phyloP scores from a whole-genome alignment of 1,139 yeast species.

The Geotrichum australiense region DNA sequence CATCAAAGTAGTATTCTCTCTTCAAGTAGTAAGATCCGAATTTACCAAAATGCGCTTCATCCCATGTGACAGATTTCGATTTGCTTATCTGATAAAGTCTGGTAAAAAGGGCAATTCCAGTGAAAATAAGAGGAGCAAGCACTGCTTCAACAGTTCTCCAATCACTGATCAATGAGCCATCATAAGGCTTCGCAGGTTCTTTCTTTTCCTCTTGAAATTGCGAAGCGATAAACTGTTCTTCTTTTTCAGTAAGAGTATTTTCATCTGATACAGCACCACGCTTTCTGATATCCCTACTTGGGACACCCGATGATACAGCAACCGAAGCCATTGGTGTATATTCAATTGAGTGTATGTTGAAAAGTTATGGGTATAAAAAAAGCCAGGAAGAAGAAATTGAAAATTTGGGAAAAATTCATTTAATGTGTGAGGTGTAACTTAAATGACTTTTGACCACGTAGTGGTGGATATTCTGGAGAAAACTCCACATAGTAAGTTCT shows the following conservation, averaged over 20 bases:
- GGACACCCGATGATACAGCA: constrained; percentile 18
- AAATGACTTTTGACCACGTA: constrained; percentile 14
- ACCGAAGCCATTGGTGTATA: constrained; percentile 17
- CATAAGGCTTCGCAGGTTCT: constrained; percentile 9
- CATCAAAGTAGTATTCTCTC: constrained; percentile 94
- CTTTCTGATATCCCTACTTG: constrained; percentile 17
- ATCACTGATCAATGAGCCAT: constrained; percentile 18
- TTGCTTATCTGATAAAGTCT: constrained; percentile 62
- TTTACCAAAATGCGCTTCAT: constrained; percentile 86
- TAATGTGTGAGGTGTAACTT: constrained; percentile 2
- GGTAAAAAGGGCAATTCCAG: constrained; percentile 56
- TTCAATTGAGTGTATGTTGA: neutral
- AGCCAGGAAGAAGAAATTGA: constrained; percentile 4
- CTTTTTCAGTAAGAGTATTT: constrained; percentile 7
- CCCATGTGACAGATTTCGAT: constrained; percentile 78
- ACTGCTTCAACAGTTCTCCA: constrained; percentile 38
- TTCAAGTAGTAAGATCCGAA: constrained; percentile 89
- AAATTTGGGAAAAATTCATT: constrained; percentile 8
- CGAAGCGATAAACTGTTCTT: constrained; percentile 8
- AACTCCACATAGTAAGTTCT: neutral
- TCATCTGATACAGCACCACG: constrained; percentile 8
- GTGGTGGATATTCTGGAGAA: neutral
- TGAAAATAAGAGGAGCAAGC: constrained; percentile 50
- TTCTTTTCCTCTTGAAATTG: constrained; percentile 1
- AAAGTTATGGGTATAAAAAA: constrained; percentile 4